These are phyloP conservation scores for Paragyromitra xinjiangensis DNA, from an alignment of 495 filamentous ascomycete species.

Conservation along the genomic window DNA sequence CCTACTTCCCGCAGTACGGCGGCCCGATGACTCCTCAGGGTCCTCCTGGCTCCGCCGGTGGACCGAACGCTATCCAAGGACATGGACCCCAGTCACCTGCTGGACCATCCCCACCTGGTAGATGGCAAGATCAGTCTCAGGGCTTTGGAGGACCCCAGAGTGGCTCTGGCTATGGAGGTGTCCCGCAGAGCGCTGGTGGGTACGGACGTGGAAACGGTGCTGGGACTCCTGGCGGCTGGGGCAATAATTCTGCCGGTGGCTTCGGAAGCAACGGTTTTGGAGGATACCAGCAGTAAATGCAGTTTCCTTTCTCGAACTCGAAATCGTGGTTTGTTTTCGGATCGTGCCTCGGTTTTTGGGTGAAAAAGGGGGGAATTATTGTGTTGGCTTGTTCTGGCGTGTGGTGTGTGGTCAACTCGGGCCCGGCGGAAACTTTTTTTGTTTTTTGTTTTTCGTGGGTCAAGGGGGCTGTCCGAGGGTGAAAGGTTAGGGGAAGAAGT, in stretches of 20 bases:
- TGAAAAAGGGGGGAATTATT: constrained; percentile 8
- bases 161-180: constrained; percentile 62
- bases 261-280: constrained; percentile 66
- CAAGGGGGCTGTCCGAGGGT: constrained; percentile 29
- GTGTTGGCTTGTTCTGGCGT: constrained; percentile 7
- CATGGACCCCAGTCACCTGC: constrained; percentile 62
- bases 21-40: constrained; percentile 78
- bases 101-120: constrained; percentile 63
- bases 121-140: constrained; percentile 68
- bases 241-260: constrained; percentile 65
- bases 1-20: constrained; percentile 95
- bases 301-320: constrained; percentile 6
- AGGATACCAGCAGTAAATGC: constrained; percentile 65
- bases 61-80: constrained; percentile 53
- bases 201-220: constrained; percentile 83
- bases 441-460: constrained; percentile 37
- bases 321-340: constrained; percentile 18
- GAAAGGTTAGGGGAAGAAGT: constrained; percentile 45
- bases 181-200: constrained; percentile 77
- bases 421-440: constrained; percentile 20
- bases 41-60: constrained; percentile 59
- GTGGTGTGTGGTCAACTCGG: constrained; percentile 23
- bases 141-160: constrained; percentile 69
- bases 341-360: constrained; percentile 32
- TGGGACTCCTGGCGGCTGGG: constrained; percentile 79